phyloP scores from a whole-genome alignment of 352 stramenopile genomes.

The Labyrinthula sp. region DNA sequence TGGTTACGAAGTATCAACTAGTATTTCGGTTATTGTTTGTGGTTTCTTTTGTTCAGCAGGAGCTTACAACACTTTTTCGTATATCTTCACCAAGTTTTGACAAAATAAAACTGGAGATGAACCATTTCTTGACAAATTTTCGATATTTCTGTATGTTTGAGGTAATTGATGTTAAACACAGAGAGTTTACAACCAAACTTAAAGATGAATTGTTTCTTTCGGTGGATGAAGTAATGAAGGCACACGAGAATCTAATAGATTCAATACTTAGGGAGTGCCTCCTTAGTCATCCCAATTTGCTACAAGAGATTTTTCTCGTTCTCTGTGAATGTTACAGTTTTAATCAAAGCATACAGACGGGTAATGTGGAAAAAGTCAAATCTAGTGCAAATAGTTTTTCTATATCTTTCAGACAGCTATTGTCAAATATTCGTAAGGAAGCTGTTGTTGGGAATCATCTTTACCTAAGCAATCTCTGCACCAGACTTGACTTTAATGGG shows the following conservation, averaged over 20 bases:
- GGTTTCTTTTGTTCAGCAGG: conserved; percentile 88
- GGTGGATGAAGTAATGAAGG: conserved; percentile 75
- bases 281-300: conserved; percentile 76
- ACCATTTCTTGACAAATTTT: conserved; percentile 94
- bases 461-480: conserved; percentile 48
- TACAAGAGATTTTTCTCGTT: conserved; percentile 74
- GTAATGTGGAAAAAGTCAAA: conserved; percentile 27
- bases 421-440: conserved; percentile 50
- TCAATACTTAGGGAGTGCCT: conserved; percentile 85
- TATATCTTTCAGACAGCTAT: conserved; percentile 55
- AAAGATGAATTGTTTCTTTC: conserved; percentile 39
- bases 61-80: conserved; percentile 55
- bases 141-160: conserved; percentile 95
- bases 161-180: conserved; percentile 74
- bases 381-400: conserved; percentile 51
- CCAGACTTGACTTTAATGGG: conserved; percentile 53
- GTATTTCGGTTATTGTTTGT: conserved; percentile 97
- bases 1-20: conserved; percentile 90
- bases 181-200: conserved; percentile 60
- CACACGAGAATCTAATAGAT: conserved; percentile 82
- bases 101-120: too few relatives aligned
- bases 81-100: too few relatives aligned
- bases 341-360: conserved; percentile 58
- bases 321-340: conserved; percentile 87
- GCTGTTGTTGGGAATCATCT: conserved; percentile 35